Evolutionary conservation across 202 grass and related monocot species (phyloP).

Genomic region (Zoysia matrella): DNA sequence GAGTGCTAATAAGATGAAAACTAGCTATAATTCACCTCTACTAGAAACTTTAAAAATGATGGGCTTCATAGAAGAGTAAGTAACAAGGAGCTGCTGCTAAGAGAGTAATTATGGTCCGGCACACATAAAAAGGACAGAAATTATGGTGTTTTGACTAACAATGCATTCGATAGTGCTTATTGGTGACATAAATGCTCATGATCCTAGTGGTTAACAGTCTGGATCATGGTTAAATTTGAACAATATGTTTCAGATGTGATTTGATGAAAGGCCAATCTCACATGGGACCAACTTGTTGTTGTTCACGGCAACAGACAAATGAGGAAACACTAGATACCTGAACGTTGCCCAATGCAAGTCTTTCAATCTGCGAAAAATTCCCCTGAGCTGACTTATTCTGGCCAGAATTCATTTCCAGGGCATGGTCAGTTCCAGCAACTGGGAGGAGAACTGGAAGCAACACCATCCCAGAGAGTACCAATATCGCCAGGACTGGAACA

Average conservation of each 20-base stretch:
- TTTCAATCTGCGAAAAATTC: conserved; percentile 59
- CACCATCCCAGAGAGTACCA: conserved; percentile 69
- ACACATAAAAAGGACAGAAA: too few relatives aligned
- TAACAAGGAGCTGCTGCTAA: background rate
- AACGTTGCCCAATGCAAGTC: conserved; percentile 82
- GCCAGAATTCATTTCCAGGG: background rate
- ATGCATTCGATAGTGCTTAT: background rate
- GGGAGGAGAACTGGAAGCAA: conserved; percentile 81
- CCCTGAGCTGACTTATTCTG: background rate
- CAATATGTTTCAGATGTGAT: background rate
- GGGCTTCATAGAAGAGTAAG: background rate
- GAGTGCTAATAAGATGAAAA: background rate
- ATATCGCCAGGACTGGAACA: conserved; percentile 76
- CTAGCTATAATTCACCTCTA: background rate
- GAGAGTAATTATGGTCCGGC: background rate
- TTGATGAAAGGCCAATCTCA: background rate
- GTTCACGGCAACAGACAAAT: conserved; percentile 1
- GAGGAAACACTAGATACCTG: conserved; percentile 46
- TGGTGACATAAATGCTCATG: background rate
- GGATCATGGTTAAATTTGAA: background rate
- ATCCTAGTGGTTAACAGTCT: background rate
- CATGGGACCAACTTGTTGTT: background rate
- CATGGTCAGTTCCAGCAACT: conserved; percentile 66
- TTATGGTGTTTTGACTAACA: background rate
- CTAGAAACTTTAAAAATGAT: background rate